Evolutionary conservation across 805 yeast genomes (phyloP).

Genomic region (Candida ficus): DNA sequence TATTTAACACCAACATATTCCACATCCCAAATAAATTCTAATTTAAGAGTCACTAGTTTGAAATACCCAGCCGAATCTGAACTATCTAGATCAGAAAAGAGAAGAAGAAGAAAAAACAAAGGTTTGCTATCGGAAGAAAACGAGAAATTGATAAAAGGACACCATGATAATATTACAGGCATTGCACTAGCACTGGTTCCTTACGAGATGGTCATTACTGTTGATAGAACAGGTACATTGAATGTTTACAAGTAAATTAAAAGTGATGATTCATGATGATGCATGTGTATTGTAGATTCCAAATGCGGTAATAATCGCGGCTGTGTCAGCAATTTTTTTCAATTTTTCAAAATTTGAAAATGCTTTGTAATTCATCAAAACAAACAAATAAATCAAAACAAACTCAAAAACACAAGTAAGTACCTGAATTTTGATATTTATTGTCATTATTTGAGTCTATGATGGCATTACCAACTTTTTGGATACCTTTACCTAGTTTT

Average conservation of each 20-base stretch:
- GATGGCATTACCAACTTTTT: too few relatives aligned
- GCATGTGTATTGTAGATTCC: not conserved
- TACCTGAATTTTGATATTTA: not conserved
- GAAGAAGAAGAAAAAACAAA: conserved; percentile 24
- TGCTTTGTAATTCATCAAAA: conserved; percentile 8
- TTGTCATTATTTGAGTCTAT: not conserved
- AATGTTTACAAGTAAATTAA: conserved; percentile 45
- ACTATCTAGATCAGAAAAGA: conserved; percentile 7
- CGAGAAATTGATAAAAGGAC: conserved; percentile 37
- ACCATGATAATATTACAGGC: conserved; percentile 47
- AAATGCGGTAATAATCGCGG: conserved; percentile 1
- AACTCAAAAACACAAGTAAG: not conserved
- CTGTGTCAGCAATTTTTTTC: not conserved
- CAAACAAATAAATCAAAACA: not conserved
- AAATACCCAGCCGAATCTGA: conserved; percentile 15
- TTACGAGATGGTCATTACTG: conserved; percentile 56
- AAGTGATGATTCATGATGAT: not conserved
- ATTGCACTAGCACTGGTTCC: conserved; percentile 44
- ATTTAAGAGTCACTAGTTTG: conserved; percentile 38
- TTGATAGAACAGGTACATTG: conserved; percentile 61
- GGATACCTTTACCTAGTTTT: too few relatives aligned
- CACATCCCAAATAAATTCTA: conserved; percentile 33
- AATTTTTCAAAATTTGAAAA: not conserved
- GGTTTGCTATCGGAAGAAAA: conserved; percentile 40
- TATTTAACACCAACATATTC: conserved; percentile 1